Base-by-base conservation (phyloP, 257 asterid genomes). In the Salvia splendens region DNA sequence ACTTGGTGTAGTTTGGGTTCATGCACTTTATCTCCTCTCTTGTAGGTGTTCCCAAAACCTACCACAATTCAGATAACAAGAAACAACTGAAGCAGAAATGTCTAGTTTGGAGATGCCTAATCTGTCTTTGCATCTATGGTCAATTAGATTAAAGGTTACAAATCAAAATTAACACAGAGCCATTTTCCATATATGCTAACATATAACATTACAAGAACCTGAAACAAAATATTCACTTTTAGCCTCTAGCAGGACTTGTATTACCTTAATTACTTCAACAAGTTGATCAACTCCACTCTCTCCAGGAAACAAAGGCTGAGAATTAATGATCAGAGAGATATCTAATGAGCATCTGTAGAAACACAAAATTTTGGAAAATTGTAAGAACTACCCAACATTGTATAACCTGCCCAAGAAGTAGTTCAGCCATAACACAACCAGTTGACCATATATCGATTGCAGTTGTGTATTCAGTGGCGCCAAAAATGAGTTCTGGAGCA, bases 31-130 rank as follows among this genome's bases (percentile, higher is more conserved):
- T 92, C 86, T 92, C 98, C 78, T 92, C 98, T 69, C 98, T 83
- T 33, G 98, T 92, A 67, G 98, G 98, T 68, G 98, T 92, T 80
- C 98, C 98, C 86, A 92, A 78, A 79, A 92, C 96, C 98, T 92
- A 76, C 58, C 68, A 55, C 35, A 65, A 68, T 78, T 70, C 12
- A 65, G 72, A 78, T 58, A 69, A 60, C 65, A 75, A 32, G 42
- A 5, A 41, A 61, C 11, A 33, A 51, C 20, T 15, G 32, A 38
- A 35, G 56, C 36, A 16, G 10, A 60, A n/a, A 33, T n/a, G 36
- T 47, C 8, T 50, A 69, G 36, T 24, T 32, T 38, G 15, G 16
- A 43, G 28, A 51, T 35, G 16, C 5, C 61, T 53, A 54, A 71
- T 61, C 28, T 68, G n/a, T 45, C 64, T 65, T 38, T 40, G 38